Percentiles rank a stretch among this genome's conserved stretches.
These are phyloP conservation scores for Phytophthora crassamura DNA, from an alignment of 352 stramenopile species.

Conservation along the genomic window DNA sequence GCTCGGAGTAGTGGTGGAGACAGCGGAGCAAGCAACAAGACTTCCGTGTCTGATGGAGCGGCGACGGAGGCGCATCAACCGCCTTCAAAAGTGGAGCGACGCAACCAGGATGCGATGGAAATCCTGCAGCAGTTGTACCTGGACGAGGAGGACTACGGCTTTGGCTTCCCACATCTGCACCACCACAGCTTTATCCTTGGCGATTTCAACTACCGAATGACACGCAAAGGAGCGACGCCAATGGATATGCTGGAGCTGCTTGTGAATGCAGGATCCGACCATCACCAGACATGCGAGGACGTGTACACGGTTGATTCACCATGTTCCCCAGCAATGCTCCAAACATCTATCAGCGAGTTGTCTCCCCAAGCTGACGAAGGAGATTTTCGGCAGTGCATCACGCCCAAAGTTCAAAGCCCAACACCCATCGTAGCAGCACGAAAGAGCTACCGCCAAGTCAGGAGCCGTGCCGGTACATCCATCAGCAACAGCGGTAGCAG, in stretches of 20 bases:
- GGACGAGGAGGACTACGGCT: constrained; percentile 85
- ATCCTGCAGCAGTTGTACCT: constrained; percentile 86
- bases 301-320: constrained; percentile 31
- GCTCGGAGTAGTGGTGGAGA: constrained; percentile 29
- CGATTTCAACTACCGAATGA: constrained; percentile 92
- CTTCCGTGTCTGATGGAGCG: constrained; percentile 12
- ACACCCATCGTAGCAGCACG: constrained; percentile 16
- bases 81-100: constrained; percentile 75
- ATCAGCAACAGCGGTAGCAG: constrained; percentile 33
- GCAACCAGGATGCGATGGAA: constrained; percentile 84
- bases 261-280: constrained; percentile 31
- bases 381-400: constrained; percentile 58
- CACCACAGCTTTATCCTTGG: constrained; percentile 91
- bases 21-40: constrained; percentile 27
- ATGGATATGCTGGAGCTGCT: constrained; percentile 66
- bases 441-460: constrained; percentile 11
- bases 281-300: constrained; percentile 20
- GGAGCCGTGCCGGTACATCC: constrained; percentile 14
- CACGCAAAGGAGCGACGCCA: constrained; percentile 52
- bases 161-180: constrained; percentile 81
- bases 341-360: constrained; percentile 36
- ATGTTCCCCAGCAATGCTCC: constrained; percentile 34
- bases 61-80: constrained; percentile 31
- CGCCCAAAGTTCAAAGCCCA: constrained; percentile 48
- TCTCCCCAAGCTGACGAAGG: constrained; percentile 31